Evolutionary conservation across 2,329 filamentous ascomycete genomes (phyloP).

Genomic region (Botryosphaeria dothidea): DNA sequence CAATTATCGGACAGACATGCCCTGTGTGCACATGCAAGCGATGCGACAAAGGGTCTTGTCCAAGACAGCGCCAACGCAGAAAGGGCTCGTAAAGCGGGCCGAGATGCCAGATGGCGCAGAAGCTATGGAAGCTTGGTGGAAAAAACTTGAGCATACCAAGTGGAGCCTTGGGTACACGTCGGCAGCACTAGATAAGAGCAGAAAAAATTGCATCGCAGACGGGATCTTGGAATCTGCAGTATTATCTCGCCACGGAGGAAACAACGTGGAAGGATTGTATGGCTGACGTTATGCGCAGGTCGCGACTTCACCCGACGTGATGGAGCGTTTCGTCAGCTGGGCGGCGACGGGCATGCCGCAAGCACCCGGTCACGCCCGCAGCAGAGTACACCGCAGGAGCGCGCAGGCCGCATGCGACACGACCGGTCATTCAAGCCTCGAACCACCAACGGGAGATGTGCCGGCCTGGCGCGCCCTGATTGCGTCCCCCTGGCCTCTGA

Average conservation of each 20-base stretch:
- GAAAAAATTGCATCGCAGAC: neutral
- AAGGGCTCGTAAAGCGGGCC: neutral
- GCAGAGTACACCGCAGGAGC: neutral
- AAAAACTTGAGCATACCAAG: neutral
- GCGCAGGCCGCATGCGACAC: neutral
- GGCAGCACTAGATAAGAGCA: slow-evolving; percentile 11
- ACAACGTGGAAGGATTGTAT: neutral
- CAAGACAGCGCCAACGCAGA: neutral
- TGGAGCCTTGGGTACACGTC: slow-evolving; percentile 6
- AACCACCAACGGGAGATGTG: slow-evolving; percentile 19
- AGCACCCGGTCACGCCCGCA: neutral
- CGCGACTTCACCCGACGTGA: slow-evolving; percentile 16
- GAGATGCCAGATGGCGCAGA: neutral
- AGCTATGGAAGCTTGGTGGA: slow-evolving; percentile 6
- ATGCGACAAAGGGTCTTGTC: too few relatives aligned
- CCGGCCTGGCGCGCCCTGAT: slow-evolving; percentile 1
- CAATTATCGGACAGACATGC: too few relatives aligned
- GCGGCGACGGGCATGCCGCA: neutral
- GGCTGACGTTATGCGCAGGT: neutral
- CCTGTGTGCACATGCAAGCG: too few relatives aligned
- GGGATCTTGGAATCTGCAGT: neutral
- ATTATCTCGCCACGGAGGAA: neutral
- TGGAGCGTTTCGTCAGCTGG: neutral
- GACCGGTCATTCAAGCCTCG: slow-evolving; percentile 17
- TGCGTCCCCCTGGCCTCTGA: slow-evolving; percentile 1